These are phyloP conservation scores for Wickerhamiella dianesei DNA, from an alignment of 805 yeast genomes.

Conservation along the genomic window DNA sequence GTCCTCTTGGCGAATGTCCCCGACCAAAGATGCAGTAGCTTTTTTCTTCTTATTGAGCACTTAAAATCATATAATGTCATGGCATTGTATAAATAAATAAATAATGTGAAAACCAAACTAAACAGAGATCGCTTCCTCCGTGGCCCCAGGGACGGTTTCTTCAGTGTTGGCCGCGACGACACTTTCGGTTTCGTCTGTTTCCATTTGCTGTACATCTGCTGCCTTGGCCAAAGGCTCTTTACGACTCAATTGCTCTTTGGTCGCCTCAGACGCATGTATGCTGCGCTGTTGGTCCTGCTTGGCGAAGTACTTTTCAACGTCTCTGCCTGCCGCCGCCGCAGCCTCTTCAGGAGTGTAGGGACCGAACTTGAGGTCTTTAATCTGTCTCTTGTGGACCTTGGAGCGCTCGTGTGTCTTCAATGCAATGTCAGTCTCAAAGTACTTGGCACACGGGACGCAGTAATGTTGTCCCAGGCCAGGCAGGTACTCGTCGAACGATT, in stretches of 20 bases:
- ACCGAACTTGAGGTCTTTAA: constrained; percentile 55
- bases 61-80: no score
- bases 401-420: constrained; percentile 58
- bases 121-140: neutral
- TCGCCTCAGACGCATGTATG: constrained; percentile 10
- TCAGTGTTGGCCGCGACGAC: neutral
- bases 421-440: constrained; percentile 67
- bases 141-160: neutral
- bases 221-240: neutral
- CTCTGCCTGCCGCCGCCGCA: constrained; percentile 78
- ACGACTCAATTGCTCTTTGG: constrained; percentile 1
- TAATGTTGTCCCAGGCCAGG: constrained; percentile 93
- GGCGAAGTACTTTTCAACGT: constrained; percentile 54
- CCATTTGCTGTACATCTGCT: neutral
- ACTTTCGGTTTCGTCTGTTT: neutral
- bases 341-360: constrained; percentile 85
- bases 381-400: constrained; percentile 77
- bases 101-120: neutral
- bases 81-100: neutral
- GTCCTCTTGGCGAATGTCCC: no score
- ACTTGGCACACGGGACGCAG: constrained; percentile 88
- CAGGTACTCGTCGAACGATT: constrained; percentile 74
- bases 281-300: constrained; percentile 33
- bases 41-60: neutral
- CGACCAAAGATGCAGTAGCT: no score